phyloP scores from a whole-genome alignment of 2,329 filamentous ascomycete genomes.

The Alternaria sp. region DNA sequence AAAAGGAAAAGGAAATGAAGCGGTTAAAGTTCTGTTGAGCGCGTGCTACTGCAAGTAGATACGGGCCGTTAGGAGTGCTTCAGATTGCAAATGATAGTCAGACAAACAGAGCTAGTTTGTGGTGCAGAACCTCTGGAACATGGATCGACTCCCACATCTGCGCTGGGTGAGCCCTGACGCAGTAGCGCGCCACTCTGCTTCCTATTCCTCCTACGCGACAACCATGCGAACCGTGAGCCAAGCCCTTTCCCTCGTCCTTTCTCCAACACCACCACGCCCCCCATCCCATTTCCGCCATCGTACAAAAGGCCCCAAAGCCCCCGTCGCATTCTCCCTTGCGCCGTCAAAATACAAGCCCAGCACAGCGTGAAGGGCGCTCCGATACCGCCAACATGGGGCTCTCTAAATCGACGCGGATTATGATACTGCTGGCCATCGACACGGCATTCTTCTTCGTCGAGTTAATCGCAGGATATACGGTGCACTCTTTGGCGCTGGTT shows the following conservation, averaged over 20 bases:
- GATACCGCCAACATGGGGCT: conserved; percentile 70
- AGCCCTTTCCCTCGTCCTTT: conserved; percentile 1
- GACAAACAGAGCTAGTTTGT: too few relatives aligned
- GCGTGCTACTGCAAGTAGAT: neutral
- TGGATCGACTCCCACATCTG: neutral
- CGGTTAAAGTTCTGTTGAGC: neutral
- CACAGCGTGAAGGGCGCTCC: conserved; percentile 8
- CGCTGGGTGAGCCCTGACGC: conserved; percentile 11
- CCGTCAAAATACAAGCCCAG: neutral
- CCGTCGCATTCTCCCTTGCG: neutral
- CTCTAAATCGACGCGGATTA: conserved; percentile 91
- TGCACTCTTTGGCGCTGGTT: conserved; percentile 90
- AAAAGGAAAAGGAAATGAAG: neutral
- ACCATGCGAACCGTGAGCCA: conserved; percentile 5
- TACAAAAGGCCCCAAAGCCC: conserved; percentile 3
- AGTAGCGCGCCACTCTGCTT: conserved; percentile 8
- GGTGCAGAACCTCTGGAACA: neutral
- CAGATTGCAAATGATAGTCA: too few relatives aligned
- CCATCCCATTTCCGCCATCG: neutral
- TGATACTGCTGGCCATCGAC: conserved; percentile 92
- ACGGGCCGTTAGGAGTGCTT: neutral
- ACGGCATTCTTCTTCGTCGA: conserved; percentile 89
- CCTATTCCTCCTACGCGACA: conserved; percentile 8
- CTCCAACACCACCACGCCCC: neutral
- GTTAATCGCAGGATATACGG: conserved; percentile 80